Conservation (phyloP, 768 basidiomycete species). For the Multifurca ochricompacta region DNA sequence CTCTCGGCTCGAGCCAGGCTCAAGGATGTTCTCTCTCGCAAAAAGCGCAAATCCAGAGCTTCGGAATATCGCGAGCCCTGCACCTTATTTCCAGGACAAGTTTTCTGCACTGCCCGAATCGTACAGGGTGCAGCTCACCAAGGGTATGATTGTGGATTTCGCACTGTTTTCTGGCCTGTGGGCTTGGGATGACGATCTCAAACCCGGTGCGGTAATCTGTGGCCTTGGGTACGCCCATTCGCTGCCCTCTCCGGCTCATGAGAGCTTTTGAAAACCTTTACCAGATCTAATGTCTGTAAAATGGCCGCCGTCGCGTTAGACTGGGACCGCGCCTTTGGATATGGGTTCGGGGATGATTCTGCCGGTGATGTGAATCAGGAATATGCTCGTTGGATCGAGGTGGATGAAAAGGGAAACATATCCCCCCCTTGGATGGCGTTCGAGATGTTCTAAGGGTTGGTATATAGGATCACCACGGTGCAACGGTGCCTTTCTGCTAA, state of each 20-base stretch:
- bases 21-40: slow-evolving; percentile 39
- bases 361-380: slow-evolving; percentile 41
- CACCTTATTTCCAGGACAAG: slow-evolving; percentile 46
- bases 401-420: slow-evolving; percentile 51
- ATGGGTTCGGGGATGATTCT: slow-evolving; percentile 29
- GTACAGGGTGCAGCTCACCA: slow-evolving; percentile 43
- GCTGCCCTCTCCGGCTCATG: not conserved
- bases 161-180: slow-evolving; percentile 60
- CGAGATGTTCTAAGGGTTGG: slow-evolving; percentile 35
- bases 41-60: slow-evolving; percentile 37
- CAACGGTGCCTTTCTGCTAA: not conserved
- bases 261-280: not conserved
- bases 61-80: slow-evolving; percentile 40
- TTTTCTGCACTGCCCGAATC: slow-evolving; percentile 37
- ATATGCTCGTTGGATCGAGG: slow-evolving; percentile 51
- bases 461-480: not conserved
- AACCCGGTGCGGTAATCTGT: slow-evolving; percentile 49
- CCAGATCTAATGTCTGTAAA: slow-evolving; percentile 54
- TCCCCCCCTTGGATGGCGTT: slow-evolving; percentile 54
- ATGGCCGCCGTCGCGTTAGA: slow-evolving; percentile 53
- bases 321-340: slow-evolving; percentile 57
- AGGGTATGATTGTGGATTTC: slow-evolving; percentile 61
- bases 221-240: slow-evolving; percentile 41
- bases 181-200: slow-evolving; percentile 36
- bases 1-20: slow-evolving; percentile 30